These are phyloP conservation scores for Capniomyces stellatus DNA, from an alignment of 371 early-diverging fungal genomes.

Conservation along the genomic window DNA sequence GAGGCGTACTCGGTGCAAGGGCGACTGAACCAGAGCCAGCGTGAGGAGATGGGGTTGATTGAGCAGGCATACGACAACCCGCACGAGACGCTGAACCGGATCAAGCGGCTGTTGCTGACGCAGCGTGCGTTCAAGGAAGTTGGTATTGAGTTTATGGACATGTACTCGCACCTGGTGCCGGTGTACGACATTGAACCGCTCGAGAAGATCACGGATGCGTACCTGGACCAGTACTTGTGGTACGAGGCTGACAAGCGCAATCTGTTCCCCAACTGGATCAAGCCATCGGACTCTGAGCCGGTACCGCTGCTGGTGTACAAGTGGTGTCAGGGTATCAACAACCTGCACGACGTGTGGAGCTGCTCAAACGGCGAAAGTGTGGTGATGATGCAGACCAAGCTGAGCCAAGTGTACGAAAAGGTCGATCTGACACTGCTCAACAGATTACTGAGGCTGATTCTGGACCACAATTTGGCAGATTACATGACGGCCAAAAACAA, in stretches of 20 bases:
- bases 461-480: constrained; percentile 97
- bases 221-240: constrained; percentile 97
- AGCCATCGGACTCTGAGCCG: constrained; percentile 94
- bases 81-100: constrained; percentile 72
- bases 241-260: constrained; percentile 86
- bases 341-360: constrained; percentile 88
- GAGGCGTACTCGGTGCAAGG: constrained; percentile 93
- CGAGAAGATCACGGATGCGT: constrained; percentile 98
- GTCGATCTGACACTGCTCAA: constrained; percentile 94
- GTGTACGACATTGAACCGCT: constrained; percentile 95
- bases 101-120: constrained; percentile 90
- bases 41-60: constrained; percentile 92
- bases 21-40: constrained; percentile 86
- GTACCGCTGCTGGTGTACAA: constrained; percentile 93
- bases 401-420: constrained; percentile 87
- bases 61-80: constrained; percentile 97
- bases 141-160: constrained; percentile 97
- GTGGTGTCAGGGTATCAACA: constrained; percentile 96
- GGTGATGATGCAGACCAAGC: constrained; percentile 85
- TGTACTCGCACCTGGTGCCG: constrained; percentile 85
- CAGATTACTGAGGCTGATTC: constrained; percentile 80
- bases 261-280: constrained; percentile 94
- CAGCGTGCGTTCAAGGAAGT: constrained; percentile 99
- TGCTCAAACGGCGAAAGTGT: constrained; percentile 80
- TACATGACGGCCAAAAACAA: constrained; percentile 99